Base-by-base conservation (phyloP, 371 early-diverging fungal species). In the Smittium culicis region DNA sequence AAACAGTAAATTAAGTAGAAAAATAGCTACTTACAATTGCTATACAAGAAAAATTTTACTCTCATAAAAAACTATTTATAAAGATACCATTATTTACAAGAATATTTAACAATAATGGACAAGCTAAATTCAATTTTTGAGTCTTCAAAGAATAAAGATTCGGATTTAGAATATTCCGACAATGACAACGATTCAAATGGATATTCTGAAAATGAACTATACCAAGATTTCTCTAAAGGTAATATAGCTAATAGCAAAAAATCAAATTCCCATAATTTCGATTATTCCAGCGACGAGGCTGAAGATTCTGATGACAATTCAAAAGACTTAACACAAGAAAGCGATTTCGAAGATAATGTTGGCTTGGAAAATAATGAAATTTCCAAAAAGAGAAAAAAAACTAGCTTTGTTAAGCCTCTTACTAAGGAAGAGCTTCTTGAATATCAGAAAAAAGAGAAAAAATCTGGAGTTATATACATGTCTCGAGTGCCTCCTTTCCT, bases 401-500 rank as follows among this genome's bases (percentile, higher is more conserved):
- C 67, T 28, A 62, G 70, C 30, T 66, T 54, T 28, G 17, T 65
- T 77, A 74, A 61, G 68, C 86, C 86, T 1, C 69, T 95, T 54
- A 84, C 87, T 0, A 81, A 83, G 0, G 81, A 83, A 70, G 86
- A 87, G 34, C 76, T 94, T 0, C 75, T 78, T 55, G 82, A 84
- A 63, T 89, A 88, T 72, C 82, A 91, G 72, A 79, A 80, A 59
- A 83, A 79, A 16, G 79, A 86, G 29, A 83, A 89, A 45, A 82
- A 81, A 65, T 85, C 91, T 0, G 96, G 96, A 24, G 87, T 97
- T 5, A 84, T 92, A 33, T 97, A 96, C 75, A 73, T 97, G 59
- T 89, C 92, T 1, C 82, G 91, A 32, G 80, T 96, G 20, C 98
- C 98, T 14, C 90, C 91, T 0, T 90, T 89, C 72, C 93, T 96